Evolutionary conservation across 345 rosid genomes (phyloP), one percentile per base, ranked within the genome.

Genomic region (Conringia planisiliqua): DNA sequence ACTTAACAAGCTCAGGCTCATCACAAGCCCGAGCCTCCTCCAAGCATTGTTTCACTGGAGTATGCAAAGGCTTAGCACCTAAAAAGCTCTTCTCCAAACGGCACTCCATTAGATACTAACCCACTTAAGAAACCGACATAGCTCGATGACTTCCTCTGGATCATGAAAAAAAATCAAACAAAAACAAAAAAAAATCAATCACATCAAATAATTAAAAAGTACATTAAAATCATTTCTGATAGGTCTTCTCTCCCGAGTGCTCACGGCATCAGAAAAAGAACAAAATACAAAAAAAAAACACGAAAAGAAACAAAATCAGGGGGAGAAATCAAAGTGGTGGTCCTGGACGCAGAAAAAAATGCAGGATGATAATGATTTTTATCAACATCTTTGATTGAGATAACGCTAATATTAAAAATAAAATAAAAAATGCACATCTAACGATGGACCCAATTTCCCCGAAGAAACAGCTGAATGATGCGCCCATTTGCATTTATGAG

Each of bases 1-100:
- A 86, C 86, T 86, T 91, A 20, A 95, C 92, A 66, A 91, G 88
- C 87, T 92, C 99, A 16, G 81, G 87, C 68, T 89, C 96, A 48
- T 70, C 72, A 6, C 29, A 59, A 24, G 47, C 27, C 40, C 64
- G 63, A 64, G 73, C 78, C 68, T 66, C 27, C 68, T 66, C 24
- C 13, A 48, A 2, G 20, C 55, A 39, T 48, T 59, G 78, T 0
- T 67, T 59, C 10, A 58, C 35, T 17, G 46, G 79, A 40, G 50
- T 62, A 42, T 6, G 16, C 71, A 70, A 33, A 62, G 36, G 71
- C 32, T 64, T 77, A 62, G n/a, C 24, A 60, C 7, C 68, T 10
- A 62, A 12, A 52, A 62, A 32, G 0, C 50, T 43, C 66, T 62
- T 68, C 36, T 48, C 52, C 43, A 74, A 43, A 55, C 20, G 50